Base-by-base conservation (phyloP, 768 basidiomycete species). In the Mycena latifolia region DNA sequence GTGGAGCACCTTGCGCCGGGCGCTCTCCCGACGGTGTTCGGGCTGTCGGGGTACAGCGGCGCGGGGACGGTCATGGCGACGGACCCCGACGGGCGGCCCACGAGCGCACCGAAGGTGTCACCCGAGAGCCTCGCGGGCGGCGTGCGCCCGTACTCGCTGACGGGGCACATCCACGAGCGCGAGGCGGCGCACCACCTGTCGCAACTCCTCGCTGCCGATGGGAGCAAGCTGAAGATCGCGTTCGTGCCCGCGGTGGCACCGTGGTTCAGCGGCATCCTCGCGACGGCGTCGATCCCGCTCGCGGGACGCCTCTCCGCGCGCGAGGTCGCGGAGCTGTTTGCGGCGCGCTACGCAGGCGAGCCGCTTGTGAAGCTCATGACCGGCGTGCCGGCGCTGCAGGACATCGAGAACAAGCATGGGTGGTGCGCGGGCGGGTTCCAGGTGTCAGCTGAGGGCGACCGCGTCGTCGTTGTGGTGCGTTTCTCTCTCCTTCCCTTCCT, bases 131-230 rank as follows among this genome's bases (percentile, higher is more conserved):
- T 99, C 17, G 81, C 79, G 2, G 90, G 92, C 15, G 93, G 90
- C 3, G 79, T 98, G 52, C 86, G 89, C 57, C 91, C 96, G 9
- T 99, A 99, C 79, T 74, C 94, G 0, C 81, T 99, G 52, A 99
- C 98, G 17, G 96, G 96, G 77, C 98, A 99, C 80, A 98, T 99
- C 74, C 98, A 99, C 82, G 98, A 99, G 78, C 93, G 98, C 48
- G 98, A 99, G 79, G 94, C 96, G 0, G 89, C 91, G 3, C 82
- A 82, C 70, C 98, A 98, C 77, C 89, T 99, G 55, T 88, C 92
- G 10, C 78, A 77, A 5, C 85, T 94, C 37, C 79, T 90, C 43
- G 69, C 78, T 17, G 69, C 76, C 22, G 73, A 74, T 20, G 61
- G 68, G 35, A 57, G 75, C 27, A 69, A 69, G 48, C 71, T 91